A percentile compares a stretch with the other conserved stretches of the same genome.
phyloP scores from a whole-genome alignment of 257 asterid genomes.

The Lycium ferocissimum region DNA sequence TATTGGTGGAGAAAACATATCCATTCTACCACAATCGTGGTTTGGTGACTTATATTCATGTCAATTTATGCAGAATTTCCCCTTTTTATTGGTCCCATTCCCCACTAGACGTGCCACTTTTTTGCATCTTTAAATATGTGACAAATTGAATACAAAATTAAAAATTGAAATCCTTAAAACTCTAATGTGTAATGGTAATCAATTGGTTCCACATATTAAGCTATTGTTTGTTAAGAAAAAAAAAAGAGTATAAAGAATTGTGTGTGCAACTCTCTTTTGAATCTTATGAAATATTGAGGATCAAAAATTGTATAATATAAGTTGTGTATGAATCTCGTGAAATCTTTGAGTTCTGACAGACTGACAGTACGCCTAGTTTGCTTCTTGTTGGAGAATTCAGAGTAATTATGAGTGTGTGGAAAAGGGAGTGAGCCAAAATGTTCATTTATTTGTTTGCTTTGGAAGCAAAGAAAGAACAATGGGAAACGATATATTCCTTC shows the following conservation, averaged over 20 bases:
- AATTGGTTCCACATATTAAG: background rate
- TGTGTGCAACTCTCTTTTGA: background rate
- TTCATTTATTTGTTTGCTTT: conserved; percentile 13
- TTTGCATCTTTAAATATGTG: background rate
- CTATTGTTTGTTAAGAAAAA: background rate
- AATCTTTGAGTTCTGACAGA: background rate
- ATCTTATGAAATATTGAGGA: background rate
- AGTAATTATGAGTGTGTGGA: background rate
- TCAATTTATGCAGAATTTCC: background rate
- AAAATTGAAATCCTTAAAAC: background rate
- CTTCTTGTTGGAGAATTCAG: conserved; percentile 21
- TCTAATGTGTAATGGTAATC: background rate
- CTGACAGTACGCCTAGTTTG: background rate
- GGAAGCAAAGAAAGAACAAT: conserved; percentile 24
- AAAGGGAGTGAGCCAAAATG: background rate
- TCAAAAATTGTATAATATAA: background rate
- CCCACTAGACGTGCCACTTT: background rate
- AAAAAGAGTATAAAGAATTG: background rate
- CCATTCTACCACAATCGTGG: too few species aligned
- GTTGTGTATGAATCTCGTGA: too few species aligned
- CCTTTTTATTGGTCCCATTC: background rate
- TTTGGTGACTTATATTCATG: background rate
- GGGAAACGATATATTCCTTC: background rate
- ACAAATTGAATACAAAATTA: background rate
- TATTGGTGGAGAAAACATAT: too few species aligned